phyloP scores from a whole-genome alignment of 2,329 filamentous ascomycete species.

The Sclerotinia subarctica region DNA sequence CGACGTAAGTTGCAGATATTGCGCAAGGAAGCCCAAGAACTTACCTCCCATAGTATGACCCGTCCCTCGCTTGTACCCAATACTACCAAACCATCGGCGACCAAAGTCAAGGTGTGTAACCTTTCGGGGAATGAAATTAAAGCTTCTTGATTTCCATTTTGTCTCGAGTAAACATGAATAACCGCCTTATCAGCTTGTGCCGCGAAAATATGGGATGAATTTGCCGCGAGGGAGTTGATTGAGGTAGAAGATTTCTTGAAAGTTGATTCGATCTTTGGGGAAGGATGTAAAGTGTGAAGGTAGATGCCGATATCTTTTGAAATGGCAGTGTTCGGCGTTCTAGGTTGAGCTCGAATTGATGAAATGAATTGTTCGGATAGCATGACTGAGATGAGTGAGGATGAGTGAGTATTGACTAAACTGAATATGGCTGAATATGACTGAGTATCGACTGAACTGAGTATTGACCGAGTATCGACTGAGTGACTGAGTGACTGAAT shows the following conservation, averaged over 20 bases:
- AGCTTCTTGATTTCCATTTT: conserved; percentile 82
- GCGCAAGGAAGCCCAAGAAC: conserved; percentile 29
- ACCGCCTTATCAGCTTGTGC: conserved; percentile 90
- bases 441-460: too few relatives aligned
- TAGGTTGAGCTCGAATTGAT: conserved; percentile 54
- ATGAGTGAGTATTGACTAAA: too few relatives aligned
- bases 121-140: conserved; percentile 83
- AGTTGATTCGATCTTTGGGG: conserved; percentile 67
- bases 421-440: too few relatives aligned
- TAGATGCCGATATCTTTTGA: conserved; percentile 85
- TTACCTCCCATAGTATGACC: conserved; percentile 88
- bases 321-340: conserved; percentile 60
- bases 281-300: conserved; percentile 75
- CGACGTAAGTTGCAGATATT: conserved; percentile 17
- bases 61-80: conserved; percentile 83
- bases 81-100: conserved; percentile 66
- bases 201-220: conserved; percentile 79
- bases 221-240: conserved; percentile 75
- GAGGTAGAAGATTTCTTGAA: conserved; percentile 93
- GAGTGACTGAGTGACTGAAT: too few relatives aligned
- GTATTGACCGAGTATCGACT: not conserved
- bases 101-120: conserved; percentile 73
- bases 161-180: conserved; percentile 84
- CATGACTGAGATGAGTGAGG: too few relatives aligned
- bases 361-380: conserved; percentile 59